A percentile compares a stretch with the other conserved stretches of the same genome.
These are phyloP conservation scores for Gossypium schwendimanii DNA, from an alignment of 441 rosid genomes.

Conservation along the genomic window DNA sequence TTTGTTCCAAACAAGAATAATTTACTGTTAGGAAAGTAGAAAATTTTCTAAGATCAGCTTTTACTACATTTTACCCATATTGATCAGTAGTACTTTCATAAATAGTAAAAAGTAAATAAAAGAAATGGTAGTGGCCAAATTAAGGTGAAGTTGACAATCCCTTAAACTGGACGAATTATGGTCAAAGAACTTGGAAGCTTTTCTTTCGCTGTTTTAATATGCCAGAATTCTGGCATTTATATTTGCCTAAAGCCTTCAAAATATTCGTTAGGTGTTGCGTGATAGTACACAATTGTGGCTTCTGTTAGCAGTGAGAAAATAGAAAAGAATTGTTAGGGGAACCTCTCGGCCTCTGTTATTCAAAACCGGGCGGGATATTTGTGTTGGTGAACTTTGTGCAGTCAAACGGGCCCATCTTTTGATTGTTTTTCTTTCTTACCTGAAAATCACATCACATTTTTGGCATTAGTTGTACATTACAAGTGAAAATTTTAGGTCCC, in stretches of 20 bases:
- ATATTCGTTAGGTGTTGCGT: not conserved
- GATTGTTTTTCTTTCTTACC: conserved; percentile 70
- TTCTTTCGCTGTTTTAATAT: not conserved
- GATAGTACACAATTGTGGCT: not conserved
- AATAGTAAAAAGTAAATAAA: not conserved
- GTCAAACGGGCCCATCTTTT: conserved; percentile 80
- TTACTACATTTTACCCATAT: not conserved
- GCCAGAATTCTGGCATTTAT: not conserved
- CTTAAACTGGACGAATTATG: not conserved
- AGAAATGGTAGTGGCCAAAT: not conserved
- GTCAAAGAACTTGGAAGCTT: not conserved
- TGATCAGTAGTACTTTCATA: not conserved
- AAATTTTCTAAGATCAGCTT: not conserved
- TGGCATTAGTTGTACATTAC: not conserved
- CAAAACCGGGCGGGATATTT: conserved; percentile 31
- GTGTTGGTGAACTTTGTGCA: conserved; percentile 71
- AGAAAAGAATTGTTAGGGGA: conserved; percentile 35
- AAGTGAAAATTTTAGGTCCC: not conserved
- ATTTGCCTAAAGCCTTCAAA: not conserved
- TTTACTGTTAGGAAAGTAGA: not conserved
- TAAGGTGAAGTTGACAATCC: not conserved
- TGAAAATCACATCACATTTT: conserved; percentile 22
- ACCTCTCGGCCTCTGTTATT: conserved; percentile 1
- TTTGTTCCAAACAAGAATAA: not conserved
- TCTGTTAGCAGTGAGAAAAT: conserved; percentile 26